Evolutionary conservation across 1,284 basidiomycete genomes (phyloP), one percentile per base, ranked within the genome.

Genomic region (Leccinum insigne): DNA sequence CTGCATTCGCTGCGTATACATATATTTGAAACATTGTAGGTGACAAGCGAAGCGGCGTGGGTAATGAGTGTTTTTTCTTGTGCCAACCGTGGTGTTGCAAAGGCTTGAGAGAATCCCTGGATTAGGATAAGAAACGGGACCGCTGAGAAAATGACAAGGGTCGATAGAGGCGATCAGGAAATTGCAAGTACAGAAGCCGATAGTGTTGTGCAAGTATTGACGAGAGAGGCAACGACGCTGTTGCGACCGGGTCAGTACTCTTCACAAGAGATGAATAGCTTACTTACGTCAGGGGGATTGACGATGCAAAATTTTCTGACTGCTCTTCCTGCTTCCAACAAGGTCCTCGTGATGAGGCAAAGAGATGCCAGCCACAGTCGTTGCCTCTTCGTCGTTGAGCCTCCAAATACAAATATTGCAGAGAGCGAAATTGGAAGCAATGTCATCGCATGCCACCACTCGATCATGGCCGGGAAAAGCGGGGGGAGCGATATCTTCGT

Each of bases 381-480:
- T 85, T 69, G 80, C 85, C 75, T 91, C 89, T 70, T 89, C 87
- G 57, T 87, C 88, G 61, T 84, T 83, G 58, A 91, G 70, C 63
- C 80, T 81, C 89, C 35, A 35, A 11, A 91, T 91, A 68, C 35
- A 35, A 35, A 91, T 91, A 68, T 84, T 89, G 66, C 79, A 67
- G 67, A 78, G 66, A 63, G 78, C 70, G n/a, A 80, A 76, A 58
- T 77, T 78, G 21, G 75, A 70, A n/a, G 73, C 70, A 38, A 79
- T 76, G 54, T 76, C 67, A 61, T 76, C 67, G 67, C 71, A 64
- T 63, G 71, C 38, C 47, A 73, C 52, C 44, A 71, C 65, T 62
- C 66, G 67, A 42, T 73, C 77, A 35, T 72, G 77, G 60, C 44
- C 66, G 59, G 52, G 59, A 61, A 69, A 67, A 61, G 67, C 66